These are phyloP conservation scores for Boletus barrowsii DNA, from an alignment of 768 basidiomycete genomes.

Conservation along the genomic window DNA sequence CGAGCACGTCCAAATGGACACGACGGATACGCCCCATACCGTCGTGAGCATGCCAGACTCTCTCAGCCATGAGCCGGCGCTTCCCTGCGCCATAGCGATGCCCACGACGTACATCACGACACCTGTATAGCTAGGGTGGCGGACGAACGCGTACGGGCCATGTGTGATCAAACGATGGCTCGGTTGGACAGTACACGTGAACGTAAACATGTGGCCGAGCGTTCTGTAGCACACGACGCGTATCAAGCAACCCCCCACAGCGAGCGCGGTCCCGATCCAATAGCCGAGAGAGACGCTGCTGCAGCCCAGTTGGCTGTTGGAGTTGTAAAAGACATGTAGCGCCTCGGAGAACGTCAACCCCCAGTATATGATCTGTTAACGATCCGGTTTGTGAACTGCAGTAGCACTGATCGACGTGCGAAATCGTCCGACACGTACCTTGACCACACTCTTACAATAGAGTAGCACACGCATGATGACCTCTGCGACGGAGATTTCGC, in stretches of 20 bases:
- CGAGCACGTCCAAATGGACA: neutral
- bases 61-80: constrained; percentile 1
- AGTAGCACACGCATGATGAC: neutral
- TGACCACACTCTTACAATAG: neutral
- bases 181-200: neutral
- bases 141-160: neutral
- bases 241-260: neutral
- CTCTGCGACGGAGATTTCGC: neutral
- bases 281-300: neutral
- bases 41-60: constrained; percentile 2
- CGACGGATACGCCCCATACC: neutral
- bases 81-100: neutral
- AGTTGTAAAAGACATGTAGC: neutral
- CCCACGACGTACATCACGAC: neutral
- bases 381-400: neutral
- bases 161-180: neutral
- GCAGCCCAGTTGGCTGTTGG: neutral
- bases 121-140: constrained; percentile 2
- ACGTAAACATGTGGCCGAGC: constrained; percentile 1
- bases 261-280: neutral
- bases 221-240: neutral
- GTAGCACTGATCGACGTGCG: neutral
- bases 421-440: neutral
- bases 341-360: neutral
- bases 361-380: neutral